Evolutionary conservation across 495 filamentous ascomycete species (phyloP).

Genomic region (Trichoderma erinaceum): DNA sequence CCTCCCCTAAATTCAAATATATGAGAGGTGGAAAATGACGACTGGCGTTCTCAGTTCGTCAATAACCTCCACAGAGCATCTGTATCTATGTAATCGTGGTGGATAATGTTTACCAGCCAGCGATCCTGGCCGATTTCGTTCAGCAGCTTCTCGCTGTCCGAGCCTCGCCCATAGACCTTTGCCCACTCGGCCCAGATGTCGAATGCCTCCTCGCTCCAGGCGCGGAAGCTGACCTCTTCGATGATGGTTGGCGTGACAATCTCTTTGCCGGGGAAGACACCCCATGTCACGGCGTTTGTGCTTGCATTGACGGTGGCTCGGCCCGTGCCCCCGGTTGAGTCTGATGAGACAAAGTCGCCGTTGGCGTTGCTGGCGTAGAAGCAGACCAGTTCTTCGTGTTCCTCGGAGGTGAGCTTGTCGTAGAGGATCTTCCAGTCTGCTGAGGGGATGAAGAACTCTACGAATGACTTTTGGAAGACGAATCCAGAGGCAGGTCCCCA

Average conservation of each 20-base stretch:
- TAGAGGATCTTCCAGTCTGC: constrained; percentile 63
- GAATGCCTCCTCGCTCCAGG: constrained; percentile 95
- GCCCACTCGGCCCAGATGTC: constrained; percentile 94
- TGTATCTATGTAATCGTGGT: constrained; percentile 68
- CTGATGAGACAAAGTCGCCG: constrained; percentile 66
- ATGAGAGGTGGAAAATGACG: not conserved
- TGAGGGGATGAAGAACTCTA: constrained; percentile 83
- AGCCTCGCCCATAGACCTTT: constrained; percentile 65
- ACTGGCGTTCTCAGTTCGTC: constrained; percentile 17
- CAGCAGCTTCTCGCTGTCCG: constrained; percentile 60
- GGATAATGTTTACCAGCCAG: constrained; percentile 89
- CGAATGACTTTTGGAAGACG: constrained; percentile 97
- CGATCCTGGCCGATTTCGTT: constrained; percentile 57
- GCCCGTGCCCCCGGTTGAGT: constrained; percentile 29
- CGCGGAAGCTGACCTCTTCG: constrained; percentile 88
- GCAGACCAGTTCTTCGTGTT: constrained; percentile 58
- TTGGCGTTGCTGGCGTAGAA: constrained; percentile 76
- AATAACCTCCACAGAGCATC: constrained; percentile 60
- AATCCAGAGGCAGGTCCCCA: constrained; percentile 93
- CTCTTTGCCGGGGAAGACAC: constrained; percentile 91
- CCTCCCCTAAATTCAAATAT: not conserved
- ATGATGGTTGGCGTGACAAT: constrained; percentile 98
- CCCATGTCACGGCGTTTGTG: constrained; percentile 96
- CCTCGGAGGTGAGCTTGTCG: constrained; percentile 49
- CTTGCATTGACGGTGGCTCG: constrained; percentile 30